Conservation (phyloP, 169 alveolate genomes). For the Plasmodium falciparum region DNA sequence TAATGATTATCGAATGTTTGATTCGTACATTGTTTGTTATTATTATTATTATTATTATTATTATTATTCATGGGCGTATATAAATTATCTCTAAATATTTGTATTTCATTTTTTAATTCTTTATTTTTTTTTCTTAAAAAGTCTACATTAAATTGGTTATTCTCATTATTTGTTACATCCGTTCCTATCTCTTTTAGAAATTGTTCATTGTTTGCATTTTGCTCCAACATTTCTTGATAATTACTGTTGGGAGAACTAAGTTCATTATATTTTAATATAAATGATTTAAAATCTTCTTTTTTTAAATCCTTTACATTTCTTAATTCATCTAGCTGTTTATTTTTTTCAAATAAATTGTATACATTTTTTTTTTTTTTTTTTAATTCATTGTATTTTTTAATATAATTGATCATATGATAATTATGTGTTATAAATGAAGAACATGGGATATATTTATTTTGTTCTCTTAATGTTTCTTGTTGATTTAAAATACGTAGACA, state of each 20-base stretch:
- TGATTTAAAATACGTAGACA: conserved; percentile 53
- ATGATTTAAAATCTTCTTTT: conserved; percentile 30
- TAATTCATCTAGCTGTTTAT: conserved; percentile 36
- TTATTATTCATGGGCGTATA: too few relatives aligned
- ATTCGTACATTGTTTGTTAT: too few relatives aligned
- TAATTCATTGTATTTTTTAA: conserved; percentile 49
- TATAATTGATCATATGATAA: conserved; percentile 57
- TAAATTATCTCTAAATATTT: conserved; percentile 12
- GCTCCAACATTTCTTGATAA: conserved; percentile 55
- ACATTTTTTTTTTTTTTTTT: conserved; percentile 66
- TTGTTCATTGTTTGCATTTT: conserved; percentile 36
- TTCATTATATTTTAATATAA: conserved; percentile 40
- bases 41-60: too few relatives aligned
- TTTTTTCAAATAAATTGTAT: conserved; percentile 60
- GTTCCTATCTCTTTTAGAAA: conserved; percentile 36
- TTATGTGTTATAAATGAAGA: conserved; percentile 25
- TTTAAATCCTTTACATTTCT: conserved; percentile 24
- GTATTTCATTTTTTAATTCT: conserved; percentile 43
- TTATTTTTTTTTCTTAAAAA: conserved; percentile 40
- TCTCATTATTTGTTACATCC: neutral
- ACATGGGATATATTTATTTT: conserved; percentile 71
- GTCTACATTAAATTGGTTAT: neutral
- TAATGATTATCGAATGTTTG: too few relatives aligned
- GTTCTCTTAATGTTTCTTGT: conserved; percentile 59
- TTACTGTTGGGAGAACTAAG: conserved; percentile 35